phyloP scores from a whole-genome alignment of 345 rosid species.

The Conringia planisiliqua region DNA sequence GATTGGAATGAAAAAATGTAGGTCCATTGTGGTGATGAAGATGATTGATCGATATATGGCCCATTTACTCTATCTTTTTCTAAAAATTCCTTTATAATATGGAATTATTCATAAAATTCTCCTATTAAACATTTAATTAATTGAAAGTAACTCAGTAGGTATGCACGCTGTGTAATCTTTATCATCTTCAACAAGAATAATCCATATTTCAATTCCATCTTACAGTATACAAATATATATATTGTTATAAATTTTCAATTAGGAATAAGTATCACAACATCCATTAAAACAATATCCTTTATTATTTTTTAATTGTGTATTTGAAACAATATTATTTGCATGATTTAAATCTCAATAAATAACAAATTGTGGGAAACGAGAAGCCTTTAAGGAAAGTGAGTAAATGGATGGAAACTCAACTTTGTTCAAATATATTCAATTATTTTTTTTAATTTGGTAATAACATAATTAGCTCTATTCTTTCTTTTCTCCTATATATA shows the following conservation, averaged over 20 bases:
- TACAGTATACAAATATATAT: background rate
- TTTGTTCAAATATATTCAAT: conserved; percentile 18
- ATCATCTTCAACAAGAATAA: conserved; percentile 2
- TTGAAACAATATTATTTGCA: conserved; percentile 2
- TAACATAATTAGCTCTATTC: background rate
- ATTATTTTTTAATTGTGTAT: background rate
- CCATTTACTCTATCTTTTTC: conserved; percentile 8
- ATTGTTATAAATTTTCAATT: background rate
- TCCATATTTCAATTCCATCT: background rate
- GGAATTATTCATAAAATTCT: background rate
- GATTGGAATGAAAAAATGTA: conserved; percentile 22
- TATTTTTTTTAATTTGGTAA: conserved; percentile 14
- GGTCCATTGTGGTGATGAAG: conserved; percentile 15
- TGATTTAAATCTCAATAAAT: background rate
- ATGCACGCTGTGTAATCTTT: conserved; percentile 13
- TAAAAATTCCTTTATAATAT: background rate
- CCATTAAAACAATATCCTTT: background rate
- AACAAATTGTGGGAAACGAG: background rate
- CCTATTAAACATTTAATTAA: background rate
- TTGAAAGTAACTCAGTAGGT: background rate
- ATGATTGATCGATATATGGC: conserved; percentile 19
- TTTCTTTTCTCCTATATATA: conserved; percentile 5
- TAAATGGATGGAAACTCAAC: conserved; percentile 22
- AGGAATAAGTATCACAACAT: background rate
- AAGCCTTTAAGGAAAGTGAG: conserved; percentile 29